Evolutionary conservation across 495 filamentous ascomycete genomes (phyloP).

Genomic region (Hypomontagnella monticulosa): DNA sequence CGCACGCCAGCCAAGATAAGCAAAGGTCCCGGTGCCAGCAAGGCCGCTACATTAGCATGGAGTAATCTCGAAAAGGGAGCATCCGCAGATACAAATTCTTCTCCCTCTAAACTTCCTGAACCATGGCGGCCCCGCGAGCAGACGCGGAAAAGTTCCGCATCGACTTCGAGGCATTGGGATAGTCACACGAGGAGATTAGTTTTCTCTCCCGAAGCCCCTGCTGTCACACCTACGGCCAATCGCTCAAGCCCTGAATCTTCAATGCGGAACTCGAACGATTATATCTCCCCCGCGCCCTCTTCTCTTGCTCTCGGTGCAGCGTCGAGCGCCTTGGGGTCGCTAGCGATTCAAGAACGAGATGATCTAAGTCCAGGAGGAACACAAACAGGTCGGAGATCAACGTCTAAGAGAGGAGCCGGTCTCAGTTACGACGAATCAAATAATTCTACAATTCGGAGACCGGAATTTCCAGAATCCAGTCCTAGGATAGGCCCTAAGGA

Average conservation of each 20-base stretch:
- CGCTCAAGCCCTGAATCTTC: conserved; percentile 38
- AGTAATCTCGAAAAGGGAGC: conserved; percentile 51
- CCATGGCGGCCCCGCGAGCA: conserved; percentile 32
- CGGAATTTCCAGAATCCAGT: conserved; percentile 13
- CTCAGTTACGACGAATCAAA: conserved; percentile 24
- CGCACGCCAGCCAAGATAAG: conserved; percentile 37
- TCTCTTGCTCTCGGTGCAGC: conserved; percentile 58
- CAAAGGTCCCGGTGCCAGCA: conserved; percentile 70
- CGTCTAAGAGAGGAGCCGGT: conserved; percentile 16
- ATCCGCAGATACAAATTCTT: conserved; percentile 23
- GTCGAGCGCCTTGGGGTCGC: conserved; percentile 55
- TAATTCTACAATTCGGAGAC: conserved; percentile 17
- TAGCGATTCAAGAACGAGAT: conserved; percentile 43
- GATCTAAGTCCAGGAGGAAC: conserved; percentile 19
- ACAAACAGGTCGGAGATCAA: conserved; percentile 23
- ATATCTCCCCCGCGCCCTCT: conserved; percentile 38
- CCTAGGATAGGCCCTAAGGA: conserved; percentile 14
- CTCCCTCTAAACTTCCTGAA: conserved; percentile 25
- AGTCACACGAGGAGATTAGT: conserved; percentile 57
- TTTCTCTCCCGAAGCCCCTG: conserved; percentile 38
- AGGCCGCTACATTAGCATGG: conserved; percentile 91
- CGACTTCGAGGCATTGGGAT: conserved; percentile 52
- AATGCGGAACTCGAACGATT: conserved; percentile 41
- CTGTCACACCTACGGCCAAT: conserved; percentile 30
- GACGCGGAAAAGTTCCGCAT: conserved; percentile 41